Percentiles rank a stretch among this genome's conserved stretches.
Evolutionary conservation across 2,329 filamentous ascomycete genomes (phyloP).

Genomic region (Furcasterigmium sp.): DNA sequence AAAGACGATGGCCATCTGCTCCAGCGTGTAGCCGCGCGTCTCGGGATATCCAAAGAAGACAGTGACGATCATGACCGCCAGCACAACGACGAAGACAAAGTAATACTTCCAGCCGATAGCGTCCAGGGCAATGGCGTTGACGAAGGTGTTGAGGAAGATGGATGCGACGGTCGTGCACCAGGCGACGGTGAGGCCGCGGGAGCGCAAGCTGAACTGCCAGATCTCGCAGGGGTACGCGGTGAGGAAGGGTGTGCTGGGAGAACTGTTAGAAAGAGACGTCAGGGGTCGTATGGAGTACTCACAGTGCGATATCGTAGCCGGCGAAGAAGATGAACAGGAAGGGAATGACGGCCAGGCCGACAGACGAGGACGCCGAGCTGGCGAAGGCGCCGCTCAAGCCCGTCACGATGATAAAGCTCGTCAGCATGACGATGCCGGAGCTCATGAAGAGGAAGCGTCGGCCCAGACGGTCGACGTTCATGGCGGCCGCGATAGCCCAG

Average conservation of each 20-base stretch:
- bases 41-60: slow-evolving; percentile 13
- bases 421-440: slow-evolving; percentile 24
- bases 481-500: slow-evolving; percentile 18
- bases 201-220: slow-evolving; percentile 29
- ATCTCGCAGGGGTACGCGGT: slow-evolving; percentile 40
- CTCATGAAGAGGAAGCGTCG: slow-evolving; percentile 15
- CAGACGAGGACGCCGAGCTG: background rate
- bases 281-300: too few relatives aligned
- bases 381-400: too few relatives aligned
- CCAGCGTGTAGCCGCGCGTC: slow-evolving; percentile 10
- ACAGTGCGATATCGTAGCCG: slow-evolving; percentile 27
- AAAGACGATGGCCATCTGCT: slow-evolving; percentile 10
- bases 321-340: slow-evolving; percentile 27
- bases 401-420: slow-evolving; percentile 13
- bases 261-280: too few relatives aligned
- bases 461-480: slow-evolving; percentile 19
- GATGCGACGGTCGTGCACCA: slow-evolving; percentile 17
- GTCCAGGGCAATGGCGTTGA: slow-evolving; percentile 31
- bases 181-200: slow-evolving; percentile 22
- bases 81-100: slow-evolving; percentile 21
- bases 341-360: slow-evolving; percentile 19
- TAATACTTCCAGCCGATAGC: slow-evolving; percentile 28
- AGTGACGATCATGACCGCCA: slow-evolving; percentile 7
- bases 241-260: slow-evolving; percentile 32
- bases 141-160: slow-evolving; percentile 31